Conservation (phyloP, 140 eudicot genomes). For the Ambrosia hybrid region DNA sequence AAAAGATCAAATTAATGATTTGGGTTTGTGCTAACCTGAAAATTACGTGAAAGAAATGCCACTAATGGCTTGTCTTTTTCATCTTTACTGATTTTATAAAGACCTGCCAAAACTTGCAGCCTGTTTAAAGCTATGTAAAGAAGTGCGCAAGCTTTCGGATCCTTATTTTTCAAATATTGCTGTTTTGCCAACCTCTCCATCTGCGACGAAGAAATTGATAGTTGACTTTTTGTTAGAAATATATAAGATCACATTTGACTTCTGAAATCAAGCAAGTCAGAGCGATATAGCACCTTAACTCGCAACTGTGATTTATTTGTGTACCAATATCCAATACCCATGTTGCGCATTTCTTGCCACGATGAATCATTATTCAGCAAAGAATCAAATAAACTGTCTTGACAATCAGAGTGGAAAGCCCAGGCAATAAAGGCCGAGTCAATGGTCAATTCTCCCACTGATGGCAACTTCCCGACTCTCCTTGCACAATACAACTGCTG, state of each 20-base stretch:
- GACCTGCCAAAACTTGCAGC: slow-evolving; percentile 94
- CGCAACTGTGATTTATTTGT: slow-evolving; percentile 69
- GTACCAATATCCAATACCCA: slow-evolving; percentile 95
- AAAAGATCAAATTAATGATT: slow-evolving; percentile 14
- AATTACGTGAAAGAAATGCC: slow-evolving; percentile 85
- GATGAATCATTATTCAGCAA: slow-evolving; percentile 65
- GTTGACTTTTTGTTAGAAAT: not conserved
- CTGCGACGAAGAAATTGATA: slow-evolving; percentile 40
- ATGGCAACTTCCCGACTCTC: slow-evolving; percentile 60
- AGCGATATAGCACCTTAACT: slow-evolving; percentile 59
- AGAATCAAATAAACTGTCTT: slow-evolving; percentile 68
- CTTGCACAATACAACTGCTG: slow-evolving; percentile 62
- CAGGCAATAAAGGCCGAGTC: slow-evolving; percentile 64
- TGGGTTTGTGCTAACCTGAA: slow-evolving; percentile 57
- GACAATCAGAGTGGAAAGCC: slow-evolving; percentile 99
- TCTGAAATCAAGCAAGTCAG: slow-evolving; percentile 3
- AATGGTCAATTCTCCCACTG: slow-evolving; percentile 53
- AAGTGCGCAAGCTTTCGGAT: slow-evolving; percentile 93
- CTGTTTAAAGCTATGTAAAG: slow-evolving; percentile 89
- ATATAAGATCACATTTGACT: slow-evolving; percentile 14
- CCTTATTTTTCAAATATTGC: slow-evolving; percentile 71
- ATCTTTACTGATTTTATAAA: slow-evolving; percentile 87
- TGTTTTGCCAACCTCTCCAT: slow-evolving; percentile 95
- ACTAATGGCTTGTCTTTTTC: slow-evolving; percentile 96
- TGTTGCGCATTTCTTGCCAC: slow-evolving; percentile 90